These are phyloP conservation scores for Mycena leptocephala DNA, from an alignment of 768 basidiomycete species.

Conservation along the genomic window DNA sequence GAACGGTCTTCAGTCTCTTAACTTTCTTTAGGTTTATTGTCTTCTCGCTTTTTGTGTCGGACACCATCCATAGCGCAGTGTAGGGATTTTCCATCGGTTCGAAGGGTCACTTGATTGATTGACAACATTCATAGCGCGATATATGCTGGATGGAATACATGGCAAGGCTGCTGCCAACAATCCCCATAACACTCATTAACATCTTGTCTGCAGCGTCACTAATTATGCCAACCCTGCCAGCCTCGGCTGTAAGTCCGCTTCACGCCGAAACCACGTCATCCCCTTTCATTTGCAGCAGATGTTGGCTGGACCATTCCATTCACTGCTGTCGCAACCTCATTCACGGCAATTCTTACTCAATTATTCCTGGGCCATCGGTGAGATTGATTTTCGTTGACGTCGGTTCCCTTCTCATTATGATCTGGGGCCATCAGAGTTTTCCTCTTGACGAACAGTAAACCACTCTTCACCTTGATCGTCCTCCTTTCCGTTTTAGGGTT, in stretches of 20 bases:
- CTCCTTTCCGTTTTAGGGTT: constrained; percentile 43
- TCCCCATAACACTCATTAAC: neutral
- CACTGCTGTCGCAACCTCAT: constrained; percentile 48
- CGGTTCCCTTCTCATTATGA: neutral
- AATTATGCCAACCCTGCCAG: constrained; percentile 34
- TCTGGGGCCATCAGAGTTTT: constrained; percentile 15
- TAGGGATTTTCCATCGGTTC: neutral
- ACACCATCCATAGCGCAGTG: constrained; percentile 45
- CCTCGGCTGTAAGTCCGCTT: constrained; percentile 23
- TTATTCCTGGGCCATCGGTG: constrained; percentile 49
- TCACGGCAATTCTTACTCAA: constrained; percentile 52
- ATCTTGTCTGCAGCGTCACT: constrained; percentile 25
- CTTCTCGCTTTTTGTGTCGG: constrained; percentile 40
- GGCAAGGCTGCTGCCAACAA: neutral
- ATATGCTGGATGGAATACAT: constrained; percentile 39
- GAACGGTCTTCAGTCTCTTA: neutral
- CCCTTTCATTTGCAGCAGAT: constrained; percentile 26
- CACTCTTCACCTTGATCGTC: constrained; percentile 40
- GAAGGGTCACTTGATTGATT: neutral
- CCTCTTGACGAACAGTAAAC: constrained; percentile 24
- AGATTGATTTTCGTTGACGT: neutral
- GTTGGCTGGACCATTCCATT: constrained; percentile 51
- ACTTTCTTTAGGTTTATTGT: constrained; percentile 36
- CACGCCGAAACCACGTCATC: neutral
- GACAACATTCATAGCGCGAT: constrained; percentile 26